Base-by-base conservation (phyloP, 768 basidiomycete species). In the Artomyces pyxidatus region DNA sequence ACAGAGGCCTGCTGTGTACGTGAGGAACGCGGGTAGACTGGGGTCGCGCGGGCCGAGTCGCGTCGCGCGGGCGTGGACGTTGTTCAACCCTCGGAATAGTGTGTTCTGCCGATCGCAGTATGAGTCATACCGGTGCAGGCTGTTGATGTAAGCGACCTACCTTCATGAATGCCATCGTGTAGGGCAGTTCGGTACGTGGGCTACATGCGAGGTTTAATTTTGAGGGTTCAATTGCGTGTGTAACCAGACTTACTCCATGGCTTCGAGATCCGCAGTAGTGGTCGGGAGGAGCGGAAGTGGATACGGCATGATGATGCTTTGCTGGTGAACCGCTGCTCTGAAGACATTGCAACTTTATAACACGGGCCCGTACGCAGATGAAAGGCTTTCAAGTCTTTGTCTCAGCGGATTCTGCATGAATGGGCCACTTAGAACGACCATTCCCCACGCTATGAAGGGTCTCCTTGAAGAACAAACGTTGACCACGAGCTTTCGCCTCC, bases 101-200 rank as follows among this genome's bases (percentile, higher is more conserved):
- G 43, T 44, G 43, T 44, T 44, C 43, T 44, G 43, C 12, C 11
- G n/a, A 10, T 16, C 4, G 11, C 16, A 21, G 23, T 29, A 19
- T 44, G 14, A 27, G 43, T 17, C n/a, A n/a, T 35, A 35, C 32
- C 6, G 12, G n/a, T 26, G 17, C 23, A n/a, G n/a, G n/a, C n/a
- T n/a, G n/a, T n/a, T n/a, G 11, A 14, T n/a, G 19, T 26, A 44
- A 9, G n/a, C n/a, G 27, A 32, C 43, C 14, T 4, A 27, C 43
- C 43, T 44, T 44, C 43, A 44, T 44, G 25, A 44, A 44, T 17
- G 43, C 10, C 43, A 44, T 44, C 26, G 23, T 27, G 16, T 26
- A 29, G n/a, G 43, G 26, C 25, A 44, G 27, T 29, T 26, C 43
- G 16, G n/a, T 14, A 17, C 43, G 19, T 4, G 25, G 43, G 10